Evolutionary conservation across 2,329 filamentous ascomycete species (phyloP).

Genomic region (Knufia petricola): DNA sequence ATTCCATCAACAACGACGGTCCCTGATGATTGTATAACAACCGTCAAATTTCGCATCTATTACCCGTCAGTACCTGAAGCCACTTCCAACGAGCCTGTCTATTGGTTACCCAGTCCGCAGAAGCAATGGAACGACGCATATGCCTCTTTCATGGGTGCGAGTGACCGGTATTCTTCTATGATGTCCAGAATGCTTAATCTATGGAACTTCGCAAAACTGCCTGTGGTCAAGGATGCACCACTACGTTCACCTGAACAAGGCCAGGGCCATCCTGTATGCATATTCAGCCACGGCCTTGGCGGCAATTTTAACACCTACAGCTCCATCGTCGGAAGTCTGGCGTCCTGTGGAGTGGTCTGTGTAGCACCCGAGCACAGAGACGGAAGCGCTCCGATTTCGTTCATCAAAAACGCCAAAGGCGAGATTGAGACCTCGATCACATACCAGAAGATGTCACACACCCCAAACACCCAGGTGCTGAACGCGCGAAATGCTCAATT

Average conservation of each 20-base stretch:
- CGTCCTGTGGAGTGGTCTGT: slow-evolving; percentile 71
- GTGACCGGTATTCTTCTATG: slow-evolving; percentile 12
- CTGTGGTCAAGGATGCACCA: slow-evolving; percentile 37
- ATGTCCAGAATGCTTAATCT: slow-evolving; percentile 19
- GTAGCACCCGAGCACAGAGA: slow-evolving; percentile 76
- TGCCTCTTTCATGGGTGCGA: slow-evolving; percentile 61
- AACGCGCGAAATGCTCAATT: slow-evolving; percentile 61
- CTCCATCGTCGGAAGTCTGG: slow-evolving; percentile 67
- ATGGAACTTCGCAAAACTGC: slow-evolving; percentile 24
- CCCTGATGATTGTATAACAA: slow-evolving; percentile 52
- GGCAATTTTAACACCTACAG: slow-evolving; percentile 77
- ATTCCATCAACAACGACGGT: slow-evolving; percentile 42
- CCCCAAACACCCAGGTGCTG: slow-evolving; percentile 56
- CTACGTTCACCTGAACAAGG: slow-evolving; percentile 43
- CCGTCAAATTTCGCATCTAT: slow-evolving; percentile 71
- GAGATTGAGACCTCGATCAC: slow-evolving; percentile 33
- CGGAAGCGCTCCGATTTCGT: slow-evolving; percentile 65
- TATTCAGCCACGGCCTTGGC: slow-evolving; percentile 80
- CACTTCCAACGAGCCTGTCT: slow-evolving; percentile 45
- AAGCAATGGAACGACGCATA: slow-evolving; percentile 65
- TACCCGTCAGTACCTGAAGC: slow-evolving; percentile 54
- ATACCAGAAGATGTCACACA: slow-evolving; percentile 45
- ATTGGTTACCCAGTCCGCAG: slow-evolving; percentile 72
- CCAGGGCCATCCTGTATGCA: slow-evolving; percentile 63
- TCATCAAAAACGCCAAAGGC: slow-evolving; percentile 47